Conservation (phyloP, 83 land plant genomes). For the Isoetes engelmannii region DNA sequence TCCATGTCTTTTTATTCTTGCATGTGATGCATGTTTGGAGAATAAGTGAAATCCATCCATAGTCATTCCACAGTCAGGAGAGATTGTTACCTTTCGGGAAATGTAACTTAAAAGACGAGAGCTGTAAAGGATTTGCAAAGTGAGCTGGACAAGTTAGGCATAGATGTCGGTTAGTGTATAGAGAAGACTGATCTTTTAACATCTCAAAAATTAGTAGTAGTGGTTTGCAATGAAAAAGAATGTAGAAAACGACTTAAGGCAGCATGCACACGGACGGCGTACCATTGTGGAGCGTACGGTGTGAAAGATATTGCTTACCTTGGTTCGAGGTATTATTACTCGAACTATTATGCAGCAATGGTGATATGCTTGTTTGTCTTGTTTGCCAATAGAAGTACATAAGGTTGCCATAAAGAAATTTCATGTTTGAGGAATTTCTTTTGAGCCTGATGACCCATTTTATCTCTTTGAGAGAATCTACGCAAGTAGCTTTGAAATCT, state of each 20-base stretch:
- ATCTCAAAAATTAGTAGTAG: slow-evolving; percentile 11
- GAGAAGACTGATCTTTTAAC: slow-evolving; percentile 30
- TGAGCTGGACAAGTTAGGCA: slow-evolving; percentile 19
- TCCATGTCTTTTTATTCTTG: too few species aligned
- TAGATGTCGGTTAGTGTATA: slow-evolving; percentile 29
- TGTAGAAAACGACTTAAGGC: slow-evolving; percentile 22
- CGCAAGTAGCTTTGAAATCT: too few species aligned
- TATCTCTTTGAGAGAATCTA: too few species aligned
- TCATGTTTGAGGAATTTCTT: too few species aligned
- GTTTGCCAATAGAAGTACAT: too few species aligned
- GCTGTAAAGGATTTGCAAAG: slow-evolving; percentile 27
- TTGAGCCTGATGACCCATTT: too few species aligned
- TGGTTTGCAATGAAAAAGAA: slow-evolving; percentile 20
- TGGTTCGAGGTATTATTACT: slow-evolving; percentile 26
- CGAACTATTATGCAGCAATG: neutral
- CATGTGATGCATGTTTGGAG: too few species aligned
- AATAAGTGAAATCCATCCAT: too few species aligned
- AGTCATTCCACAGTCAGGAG: slow-evolving; percentile 20
- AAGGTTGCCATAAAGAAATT: too few species aligned
- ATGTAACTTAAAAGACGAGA: neutral
- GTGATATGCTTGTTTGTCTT: neutral
- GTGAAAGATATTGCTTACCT: slow-evolving; percentile 36
- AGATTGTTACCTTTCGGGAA: neutral
- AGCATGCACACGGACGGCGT: slow-evolving; percentile 32
- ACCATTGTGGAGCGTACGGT: slow-evolving; percentile 33